These are phyloP conservation scores for Viola pubescens DNA, from an alignment of 441 rosid genomes.

Conservation along the genomic window DNA sequence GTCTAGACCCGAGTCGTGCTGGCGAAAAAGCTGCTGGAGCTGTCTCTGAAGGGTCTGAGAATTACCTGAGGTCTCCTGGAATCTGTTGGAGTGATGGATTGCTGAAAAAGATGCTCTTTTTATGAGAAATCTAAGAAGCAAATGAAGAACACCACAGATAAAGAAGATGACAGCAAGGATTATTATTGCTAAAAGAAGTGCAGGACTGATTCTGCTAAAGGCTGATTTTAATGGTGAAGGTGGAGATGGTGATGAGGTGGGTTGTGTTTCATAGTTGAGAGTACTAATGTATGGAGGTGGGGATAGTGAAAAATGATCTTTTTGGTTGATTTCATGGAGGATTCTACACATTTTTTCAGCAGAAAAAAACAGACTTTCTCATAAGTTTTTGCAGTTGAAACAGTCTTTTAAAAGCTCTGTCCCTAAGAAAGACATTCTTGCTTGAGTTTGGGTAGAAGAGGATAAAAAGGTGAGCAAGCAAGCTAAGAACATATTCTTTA, in stretches of 20 bases:
- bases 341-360: slow-evolving; percentile 28
- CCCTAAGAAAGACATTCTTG: slow-evolving; percentile 18
- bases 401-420: slow-evolving; percentile 1
- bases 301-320: slow-evolving; percentile 21
- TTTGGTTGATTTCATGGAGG: slow-evolving; percentile 21
- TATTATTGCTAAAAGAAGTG: slow-evolving; percentile 49
- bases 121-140: slow-evolving; percentile 51
- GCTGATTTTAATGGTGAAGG: too few species aligned
- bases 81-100: slow-evolving; percentile 35
- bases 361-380: slow-evolving; percentile 10
- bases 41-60: slow-evolving; percentile 51
- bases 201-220: slow-evolving; percentile 50
- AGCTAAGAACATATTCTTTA: slow-evolving; percentile 25
- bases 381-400: background rate
- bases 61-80: slow-evolving; percentile 29
- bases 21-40: slow-evolving; percentile 65
- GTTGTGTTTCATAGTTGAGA: slow-evolving; percentile 21
- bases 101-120: slow-evolving; percentile 37
- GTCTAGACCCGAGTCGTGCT: slow-evolving; percentile 64
- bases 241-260: slow-evolving; percentile 26
- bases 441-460: slow-evolving; percentile 9
- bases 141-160: slow-evolving; percentile 65
- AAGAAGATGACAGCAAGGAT: slow-evolving; percentile 63
- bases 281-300: slow-evolving; percentile 23
- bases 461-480: slow-evolving; percentile 11